Evolutionary conservation across 2,329 filamentous ascomycete species (phyloP).

Genomic region (Hypoxylon sp.): DNA sequence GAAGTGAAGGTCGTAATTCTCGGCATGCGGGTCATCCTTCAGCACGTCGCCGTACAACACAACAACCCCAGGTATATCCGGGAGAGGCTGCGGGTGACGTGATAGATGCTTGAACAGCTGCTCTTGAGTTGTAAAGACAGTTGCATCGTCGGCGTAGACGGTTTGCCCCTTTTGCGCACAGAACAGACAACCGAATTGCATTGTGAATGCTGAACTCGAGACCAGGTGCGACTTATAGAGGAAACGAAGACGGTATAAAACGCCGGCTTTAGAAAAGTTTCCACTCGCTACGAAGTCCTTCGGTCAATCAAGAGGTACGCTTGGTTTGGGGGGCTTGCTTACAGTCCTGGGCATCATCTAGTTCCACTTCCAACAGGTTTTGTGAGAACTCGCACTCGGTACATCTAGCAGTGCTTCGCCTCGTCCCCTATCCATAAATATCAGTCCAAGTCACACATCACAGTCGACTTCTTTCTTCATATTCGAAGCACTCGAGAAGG

Average conservation of each 20-base stretch:
- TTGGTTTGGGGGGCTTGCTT: constrained; percentile 16
- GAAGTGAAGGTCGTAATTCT: constrained; percentile 57
- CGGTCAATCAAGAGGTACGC: background rate
- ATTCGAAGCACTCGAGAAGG: background rate
- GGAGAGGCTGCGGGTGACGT: constrained; percentile 57
- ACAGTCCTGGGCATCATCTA: constrained; percentile 40
- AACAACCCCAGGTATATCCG: constrained; percentile 53
- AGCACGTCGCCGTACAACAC: constrained; percentile 53
- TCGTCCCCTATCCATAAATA: constrained; percentile 31
- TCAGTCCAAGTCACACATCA: constrained; percentile 19
- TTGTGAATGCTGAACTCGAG: constrained; percentile 49
- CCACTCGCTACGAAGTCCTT: constrained; percentile 49
- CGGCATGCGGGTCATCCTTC: constrained; percentile 33
- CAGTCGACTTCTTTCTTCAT: background rate
- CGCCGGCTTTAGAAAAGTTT: constrained; percentile 52
- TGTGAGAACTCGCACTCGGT: constrained; percentile 43
- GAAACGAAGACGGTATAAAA: constrained; percentile 57
- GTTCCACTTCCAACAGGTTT: constrained; percentile 38
- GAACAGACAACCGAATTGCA: constrained; percentile 57
- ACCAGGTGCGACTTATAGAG: constrained; percentile 59
- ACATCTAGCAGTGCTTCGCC: constrained; percentile 39
- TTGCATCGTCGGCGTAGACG: constrained; percentile 57
- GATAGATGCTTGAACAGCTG: constrained; percentile 56
- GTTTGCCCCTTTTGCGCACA: constrained; percentile 54
- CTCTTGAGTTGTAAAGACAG: constrained; percentile 55